Conservation (phyloP, 2,329 filamentous ascomycete species). For the Fusarium brachygibbosum region DNA sequence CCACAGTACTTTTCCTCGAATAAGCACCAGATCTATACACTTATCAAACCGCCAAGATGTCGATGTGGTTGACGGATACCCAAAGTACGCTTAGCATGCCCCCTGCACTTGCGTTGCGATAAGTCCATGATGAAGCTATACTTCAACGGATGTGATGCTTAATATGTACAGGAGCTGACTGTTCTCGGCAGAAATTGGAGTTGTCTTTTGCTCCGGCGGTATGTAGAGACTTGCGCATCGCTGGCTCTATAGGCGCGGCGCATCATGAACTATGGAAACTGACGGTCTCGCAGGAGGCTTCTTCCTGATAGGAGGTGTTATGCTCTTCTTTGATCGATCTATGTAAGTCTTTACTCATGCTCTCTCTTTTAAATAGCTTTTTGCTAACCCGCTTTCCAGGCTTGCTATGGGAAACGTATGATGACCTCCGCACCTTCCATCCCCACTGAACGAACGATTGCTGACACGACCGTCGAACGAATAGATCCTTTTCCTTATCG, state of each 20-base stretch:
- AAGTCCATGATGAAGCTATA: slow-evolving; percentile 6
- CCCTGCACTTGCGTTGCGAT: slow-evolving; percentile 19
- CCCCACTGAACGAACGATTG: slow-evolving; percentile 32
- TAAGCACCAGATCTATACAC: slow-evolving; percentile 1
- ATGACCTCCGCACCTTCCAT: slow-evolving; percentile 29
- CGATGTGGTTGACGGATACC: slow-evolving; percentile 96
- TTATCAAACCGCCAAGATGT: slow-evolving; percentile 58
- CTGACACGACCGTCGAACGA: slow-evolving; percentile 22
- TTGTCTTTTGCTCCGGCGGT: slow-evolving; percentile 98
- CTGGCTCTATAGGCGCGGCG: slow-evolving; percentile 33
- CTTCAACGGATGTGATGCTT: background rate
- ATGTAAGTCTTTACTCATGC: slow-evolving; percentile 71
- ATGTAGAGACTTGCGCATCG: slow-evolving; percentile 62
- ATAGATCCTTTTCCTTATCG: slow-evolving; percentile 97
- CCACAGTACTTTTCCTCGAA: background rate
- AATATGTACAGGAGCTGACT: slow-evolving; percentile 49
- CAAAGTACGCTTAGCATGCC: slow-evolving; percentile 77
- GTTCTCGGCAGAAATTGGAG: slow-evolving; percentile 83
- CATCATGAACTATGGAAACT: slow-evolving; percentile 37
- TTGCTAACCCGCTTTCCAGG: slow-evolving; percentile 82
- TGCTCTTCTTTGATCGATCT: slow-evolving; percentile 97
- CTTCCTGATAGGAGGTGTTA: slow-evolving; percentile 93
- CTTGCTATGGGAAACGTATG: slow-evolving; percentile 96
- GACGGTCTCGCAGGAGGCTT: slow-evolving; percentile 76
- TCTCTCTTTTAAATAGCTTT: slow-evolving; percentile 71